These are phyloP conservation scores for Moesziomyces sp. DNA, from an alignment of 1,284 basidiomycete genomes.

Conservation along the genomic window DNA sequence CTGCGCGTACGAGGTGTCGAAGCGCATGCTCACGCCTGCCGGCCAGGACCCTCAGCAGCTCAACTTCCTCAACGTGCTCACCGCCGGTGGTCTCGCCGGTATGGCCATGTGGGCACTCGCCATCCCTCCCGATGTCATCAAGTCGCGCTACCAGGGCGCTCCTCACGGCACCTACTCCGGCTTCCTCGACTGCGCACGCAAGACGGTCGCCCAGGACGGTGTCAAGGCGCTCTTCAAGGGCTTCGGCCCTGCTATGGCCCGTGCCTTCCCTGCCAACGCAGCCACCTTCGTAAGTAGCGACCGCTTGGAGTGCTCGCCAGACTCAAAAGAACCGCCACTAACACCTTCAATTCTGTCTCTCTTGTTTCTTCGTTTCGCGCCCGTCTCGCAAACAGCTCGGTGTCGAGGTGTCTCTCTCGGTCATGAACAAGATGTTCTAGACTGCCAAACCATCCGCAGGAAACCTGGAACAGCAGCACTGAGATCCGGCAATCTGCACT, in stretches of 20 bases:
- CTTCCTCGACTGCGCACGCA: constrained; percentile 88
- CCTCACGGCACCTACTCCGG: constrained; percentile 94
- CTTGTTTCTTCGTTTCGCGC: constrained; percentile 6
- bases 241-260: constrained; percentile 88
- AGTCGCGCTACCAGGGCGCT: constrained; percentile 96
- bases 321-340: constrained; percentile 72
- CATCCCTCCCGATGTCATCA: constrained; percentile 72
- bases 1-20: constrained; percentile 93
- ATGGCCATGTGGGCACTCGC: constrained; percentile 80
- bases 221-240: constrained; percentile 92
- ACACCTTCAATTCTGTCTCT: constrained; percentile 71
- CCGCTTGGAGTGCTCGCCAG: constrained; percentile 57
- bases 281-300: constrained; percentile 92
- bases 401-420: constrained; percentile 80
- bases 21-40: constrained; percentile 81
- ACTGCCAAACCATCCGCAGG: background rate
- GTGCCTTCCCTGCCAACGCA: constrained; percentile 83
- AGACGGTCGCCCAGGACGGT: constrained; percentile 93
- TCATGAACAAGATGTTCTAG: constrained; percentile 75
- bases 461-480: background rate
- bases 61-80: constrained; percentile 85
- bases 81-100: constrained; percentile 93
- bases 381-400: constrained; percentile 74
- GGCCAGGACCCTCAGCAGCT: constrained; percentile 81
- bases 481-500: background rate